Base-by-base conservation (phyloP, 2,329 filamentous ascomycete species). In the Chrysosporium keratinophilum region DNA sequence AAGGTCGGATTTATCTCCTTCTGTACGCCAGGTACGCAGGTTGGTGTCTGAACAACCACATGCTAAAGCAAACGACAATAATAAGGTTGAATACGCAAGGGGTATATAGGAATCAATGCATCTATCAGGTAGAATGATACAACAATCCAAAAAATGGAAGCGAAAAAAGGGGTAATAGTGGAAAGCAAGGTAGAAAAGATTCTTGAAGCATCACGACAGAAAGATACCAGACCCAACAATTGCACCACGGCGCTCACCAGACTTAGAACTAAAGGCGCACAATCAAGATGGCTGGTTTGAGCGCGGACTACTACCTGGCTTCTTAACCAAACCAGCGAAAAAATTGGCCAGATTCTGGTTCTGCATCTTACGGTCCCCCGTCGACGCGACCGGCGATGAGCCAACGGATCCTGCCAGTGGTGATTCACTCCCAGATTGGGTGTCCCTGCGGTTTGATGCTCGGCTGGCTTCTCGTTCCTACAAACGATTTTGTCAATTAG, bases 311-410 rank as follows among this genome's bases (percentile, higher is more conserved):
- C 65, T 60, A 7, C 62, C 61, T 14, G 69, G 65, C 59, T 76
- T 79, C 63, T 78, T 80, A 65, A 81, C 76, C 44, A 83, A 67
- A 10, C 75, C 76, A 11, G 75, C 76, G 61, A 83, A 83, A 65
- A 83, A 83, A 54, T 74, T 77, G 48, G 78, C 78, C 55, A 83
- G 65, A 33, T 76, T 76, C 65, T 82, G 78, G 48, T 80, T 78
- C 57, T 82, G 77, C n/a, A 71, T 70, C 64, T 79, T 78, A 15
- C 71, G 73, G 45, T 71, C 70, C 3, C 71, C 67, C 2, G 62
- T 31, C 50, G 44, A 50, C 12, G 56, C 47, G 14, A 51, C 62
- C 2, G 64, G 55, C 11, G 63, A 63, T 14, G 56, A 53, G 15
- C 54, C 54, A 33, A 60, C 46, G 45, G 57, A 54, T 41, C 55